Conservation (phyloP, 164 flowering plant genomes). For the Tetrastigma voinierianum region DNA sequence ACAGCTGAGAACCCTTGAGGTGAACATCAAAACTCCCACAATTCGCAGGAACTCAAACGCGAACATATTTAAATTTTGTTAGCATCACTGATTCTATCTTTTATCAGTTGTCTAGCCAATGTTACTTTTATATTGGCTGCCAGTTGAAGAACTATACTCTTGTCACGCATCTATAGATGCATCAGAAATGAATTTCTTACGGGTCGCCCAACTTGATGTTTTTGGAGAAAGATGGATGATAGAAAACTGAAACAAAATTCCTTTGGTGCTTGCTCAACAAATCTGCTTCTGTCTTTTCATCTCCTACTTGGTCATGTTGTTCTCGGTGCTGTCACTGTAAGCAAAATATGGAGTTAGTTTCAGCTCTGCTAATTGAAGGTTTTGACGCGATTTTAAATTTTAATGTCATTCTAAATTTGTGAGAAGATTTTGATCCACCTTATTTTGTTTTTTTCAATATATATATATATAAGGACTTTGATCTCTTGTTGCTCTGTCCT, state of each 20-base stretch:
- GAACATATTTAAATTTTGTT: neutral
- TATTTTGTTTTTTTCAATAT: too few species aligned
- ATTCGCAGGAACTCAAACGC: neutral
- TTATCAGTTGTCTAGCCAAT: too few species aligned
- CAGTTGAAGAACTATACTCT: slow-evolving; percentile 85
- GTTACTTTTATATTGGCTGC: slow-evolving; percentile 3
- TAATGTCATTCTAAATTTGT: too few species aligned
- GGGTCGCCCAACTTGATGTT: slow-evolving; percentile 79
- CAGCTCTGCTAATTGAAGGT: too few species aligned
- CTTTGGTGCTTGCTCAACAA: neutral
- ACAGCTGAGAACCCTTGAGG: slow-evolving; percentile 74
- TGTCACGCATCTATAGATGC: slow-evolving; percentile 81
- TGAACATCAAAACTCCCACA: slow-evolving; percentile 13
- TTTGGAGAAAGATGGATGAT: slow-evolving; percentile 26
- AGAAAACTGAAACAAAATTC: neutral
- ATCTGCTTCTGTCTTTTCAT: neutral
- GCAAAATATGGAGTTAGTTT: too few species aligned
- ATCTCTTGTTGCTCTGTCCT: too few species aligned
- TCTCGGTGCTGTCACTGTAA: too few species aligned
- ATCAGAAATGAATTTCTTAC: slow-evolving; percentile 66
- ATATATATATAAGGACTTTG: too few species aligned
- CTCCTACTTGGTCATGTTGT: too few species aligned
- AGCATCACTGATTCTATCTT: neutral
- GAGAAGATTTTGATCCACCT: too few species aligned
- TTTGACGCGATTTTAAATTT: too few species aligned